Percentiles rank a stretch among this genome's conserved stretches.
Evolutionary conservation across 495 filamentous ascomycete genomes (phyloP).

Genomic region (Eremomyces bilateralis): DNA sequence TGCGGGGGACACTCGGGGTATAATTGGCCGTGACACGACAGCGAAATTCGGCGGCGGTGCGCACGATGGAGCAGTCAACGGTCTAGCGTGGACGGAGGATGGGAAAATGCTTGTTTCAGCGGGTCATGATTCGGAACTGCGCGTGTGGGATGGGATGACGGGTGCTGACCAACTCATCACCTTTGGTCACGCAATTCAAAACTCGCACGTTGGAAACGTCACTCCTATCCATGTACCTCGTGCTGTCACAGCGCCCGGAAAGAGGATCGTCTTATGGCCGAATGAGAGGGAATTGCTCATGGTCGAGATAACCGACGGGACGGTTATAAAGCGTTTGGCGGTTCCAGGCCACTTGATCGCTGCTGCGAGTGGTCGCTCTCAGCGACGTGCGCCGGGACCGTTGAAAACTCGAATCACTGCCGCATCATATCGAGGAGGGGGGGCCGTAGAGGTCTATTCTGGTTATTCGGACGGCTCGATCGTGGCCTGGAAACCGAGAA

Average conservation of each 20-base stretch:
- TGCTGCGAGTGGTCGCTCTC: constrained; percentile 15
- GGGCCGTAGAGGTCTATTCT: constrained; percentile 30
- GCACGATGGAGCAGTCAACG: constrained; percentile 60
- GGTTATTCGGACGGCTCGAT: constrained; percentile 38
- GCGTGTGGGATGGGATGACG: constrained; percentile 61
- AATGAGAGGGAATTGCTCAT: constrained; percentile 60
- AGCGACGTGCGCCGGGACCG: constrained; percentile 14
- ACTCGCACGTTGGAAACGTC: constrained; percentile 39
- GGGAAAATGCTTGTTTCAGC: constrained; percentile 52
- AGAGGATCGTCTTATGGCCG: constrained; percentile 49
- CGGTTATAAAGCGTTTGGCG: constrained; percentile 44
- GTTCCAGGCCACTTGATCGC: constrained; percentile 28
- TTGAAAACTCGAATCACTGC: constrained; percentile 40
- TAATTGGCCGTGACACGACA: constrained; percentile 25
- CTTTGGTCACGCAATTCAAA: constrained; percentile 60
- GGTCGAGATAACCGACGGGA: constrained; percentile 53
- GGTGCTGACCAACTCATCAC: constrained; percentile 67
- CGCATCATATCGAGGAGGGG: constrained; percentile 42
- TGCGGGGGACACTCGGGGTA: constrained; percentile 55
- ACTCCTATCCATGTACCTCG: constrained; percentile 38
- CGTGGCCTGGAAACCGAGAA: constrained; percentile 32
- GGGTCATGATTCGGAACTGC: constrained; percentile 60
- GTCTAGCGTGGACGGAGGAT: constrained; percentile 60
- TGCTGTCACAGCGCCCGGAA: constrained; percentile 24
- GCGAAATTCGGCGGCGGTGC: constrained; percentile 35